A percentile compares a stretch with the other conserved stretches of the same genome.
Evolutionary conservation across 805 yeast species (phyloP).

Genomic region (Yarrowia hollandica): DNA sequence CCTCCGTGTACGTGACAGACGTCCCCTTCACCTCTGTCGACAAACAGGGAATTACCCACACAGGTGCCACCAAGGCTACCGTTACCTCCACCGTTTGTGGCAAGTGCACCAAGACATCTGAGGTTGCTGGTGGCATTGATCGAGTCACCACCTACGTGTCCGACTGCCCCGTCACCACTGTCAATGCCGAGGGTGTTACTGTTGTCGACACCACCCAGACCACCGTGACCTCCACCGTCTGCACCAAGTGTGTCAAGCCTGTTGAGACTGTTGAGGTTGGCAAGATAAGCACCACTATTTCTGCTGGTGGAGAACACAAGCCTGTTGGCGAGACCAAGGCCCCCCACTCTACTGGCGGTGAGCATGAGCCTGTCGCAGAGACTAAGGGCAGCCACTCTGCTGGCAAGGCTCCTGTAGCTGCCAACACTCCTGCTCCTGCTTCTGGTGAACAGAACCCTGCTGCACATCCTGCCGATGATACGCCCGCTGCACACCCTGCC

Average conservation of each 20-base stretch:
- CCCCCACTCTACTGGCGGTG: not conserved
- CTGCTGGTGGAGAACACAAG: not conserved
- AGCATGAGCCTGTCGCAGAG: not conserved
- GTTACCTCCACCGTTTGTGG: not conserved
- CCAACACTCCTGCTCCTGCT: not conserved
- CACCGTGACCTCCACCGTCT: conserved; percentile 9
- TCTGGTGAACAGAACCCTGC: no score
- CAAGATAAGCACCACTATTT: not conserved
- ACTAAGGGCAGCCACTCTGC: not conserved
- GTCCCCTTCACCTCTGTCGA: conserved; percentile 9
- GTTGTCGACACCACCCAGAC: not conserved
- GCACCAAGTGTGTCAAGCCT: conserved; percentile 1
- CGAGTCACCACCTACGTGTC: not conserved
- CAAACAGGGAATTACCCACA: not conserved
- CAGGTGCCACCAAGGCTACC: not conserved
- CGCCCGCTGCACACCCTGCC: not conserved
- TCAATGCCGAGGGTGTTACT: not conserved
- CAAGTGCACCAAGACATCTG: conserved; percentile 1
- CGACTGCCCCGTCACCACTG: conserved; percentile 1
- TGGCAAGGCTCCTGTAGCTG: not conserved
- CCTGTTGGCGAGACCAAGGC: not conserved
- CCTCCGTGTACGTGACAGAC: not conserved
- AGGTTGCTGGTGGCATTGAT: not conserved
- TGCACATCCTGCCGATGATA: not conserved
- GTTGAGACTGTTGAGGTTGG: not conserved